Base-by-base conservation (phyloP, 768 basidiomycete species). In the Lentinula guzmanii region DNA sequence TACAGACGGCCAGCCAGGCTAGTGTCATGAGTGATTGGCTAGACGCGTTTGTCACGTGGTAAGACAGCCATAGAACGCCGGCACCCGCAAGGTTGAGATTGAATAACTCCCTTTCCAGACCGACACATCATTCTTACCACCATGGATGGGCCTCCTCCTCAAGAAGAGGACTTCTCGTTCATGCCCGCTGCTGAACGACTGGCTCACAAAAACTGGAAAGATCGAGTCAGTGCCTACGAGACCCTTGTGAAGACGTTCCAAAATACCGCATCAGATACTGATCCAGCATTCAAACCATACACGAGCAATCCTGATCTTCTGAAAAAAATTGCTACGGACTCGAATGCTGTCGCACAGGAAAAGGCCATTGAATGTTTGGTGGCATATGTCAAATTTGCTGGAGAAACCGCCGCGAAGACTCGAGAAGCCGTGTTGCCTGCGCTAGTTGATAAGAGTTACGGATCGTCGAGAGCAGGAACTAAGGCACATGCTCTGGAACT, bases 121-220 rank as follows among this genome's bases (percentile, higher is more conserved):
- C n/a, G 53, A 54, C 33, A 15, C 55, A 33, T 31, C 34, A 33
- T 28, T 13, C 24, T 16, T 41, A n/a, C 34, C 70, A 67, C 63
- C 68, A 94, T 94, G 94, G 95, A 96, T 75, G 95, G 93, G 60
- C 87, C 87, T 67, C 89, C 91, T 62, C 93, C 94, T 55, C 89
- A 83, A 68, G 95, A 97, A 78, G 95, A 97, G 77, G 95, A 98
- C 75, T 98, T 95, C 72, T 87, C 87, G 48, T 70, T 80, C 33
- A 81, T 98, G 56, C 77, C 92, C 21, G 82, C 97, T 52, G 74
- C 83, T 11, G 93, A 96, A 65, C 75, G 95, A 50, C 87, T 96
- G 60, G 77, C 84, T 5, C 93, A 98, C 80, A 98, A 98, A 82
- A 96, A 96, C 72, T 98, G 97, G 97, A 98, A 98, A 76, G 97